Evolutionary conservation across 495 filamentous ascomycete genomes (phyloP).

Genomic region (Neohortaea acidophila): DNA sequence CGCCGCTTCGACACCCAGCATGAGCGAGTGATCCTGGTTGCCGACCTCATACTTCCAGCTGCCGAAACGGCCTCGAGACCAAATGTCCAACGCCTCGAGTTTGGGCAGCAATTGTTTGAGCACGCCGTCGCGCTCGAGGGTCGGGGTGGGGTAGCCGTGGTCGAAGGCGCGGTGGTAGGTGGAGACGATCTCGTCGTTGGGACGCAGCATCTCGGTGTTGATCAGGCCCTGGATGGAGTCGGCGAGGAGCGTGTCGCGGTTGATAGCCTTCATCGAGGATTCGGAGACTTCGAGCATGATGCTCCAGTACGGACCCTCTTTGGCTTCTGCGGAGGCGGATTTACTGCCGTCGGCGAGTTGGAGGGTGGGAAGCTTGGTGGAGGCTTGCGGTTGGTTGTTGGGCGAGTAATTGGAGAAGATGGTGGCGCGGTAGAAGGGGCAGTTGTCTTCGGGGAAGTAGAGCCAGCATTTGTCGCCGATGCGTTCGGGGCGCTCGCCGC

Average conservation of each 20-base stretch:
- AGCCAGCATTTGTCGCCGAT: slow-evolving; percentile 99
- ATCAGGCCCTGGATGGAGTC: slow-evolving; percentile 92
- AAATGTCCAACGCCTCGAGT: slow-evolving; percentile 81
- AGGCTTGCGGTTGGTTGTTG: slow-evolving; percentile 79
- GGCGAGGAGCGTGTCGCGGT: slow-evolving; percentile 62
- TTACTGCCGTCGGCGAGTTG: slow-evolving; percentile 74
- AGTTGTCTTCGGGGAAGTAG: slow-evolving; percentile 98
- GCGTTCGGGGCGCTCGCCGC: slow-evolving; percentile 79
- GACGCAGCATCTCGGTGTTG: slow-evolving; percentile 89
- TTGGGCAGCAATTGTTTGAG: slow-evolving; percentile 84
- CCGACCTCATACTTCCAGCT: slow-evolving; percentile 92
- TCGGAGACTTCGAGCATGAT: slow-evolving; percentile 99
- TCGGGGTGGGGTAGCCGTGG: slow-evolving; percentile 94
- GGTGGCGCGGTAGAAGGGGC: slow-evolving; percentile 98
- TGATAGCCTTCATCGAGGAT: slow-evolving; percentile 85
- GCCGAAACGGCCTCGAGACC: slow-evolving; percentile 91
- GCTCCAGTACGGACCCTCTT: slow-evolving; percentile 95
- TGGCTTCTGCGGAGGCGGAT: slow-evolving; percentile 47
- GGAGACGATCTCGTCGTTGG: slow-evolving; percentile 87
- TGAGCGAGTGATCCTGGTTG: slow-evolving; percentile 98
- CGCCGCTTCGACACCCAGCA: slow-evolving; percentile 93
- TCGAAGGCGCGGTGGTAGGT: slow-evolving; percentile 98
- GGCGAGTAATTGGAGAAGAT: slow-evolving; percentile 99
- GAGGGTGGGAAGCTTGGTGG: slow-evolving; percentile 72
- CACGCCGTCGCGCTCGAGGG: slow-evolving; percentile 87